phyloP scores from a whole-genome alignment of 352 stramenopile species.

The Pilasporangium apinafurcum region DNA sequence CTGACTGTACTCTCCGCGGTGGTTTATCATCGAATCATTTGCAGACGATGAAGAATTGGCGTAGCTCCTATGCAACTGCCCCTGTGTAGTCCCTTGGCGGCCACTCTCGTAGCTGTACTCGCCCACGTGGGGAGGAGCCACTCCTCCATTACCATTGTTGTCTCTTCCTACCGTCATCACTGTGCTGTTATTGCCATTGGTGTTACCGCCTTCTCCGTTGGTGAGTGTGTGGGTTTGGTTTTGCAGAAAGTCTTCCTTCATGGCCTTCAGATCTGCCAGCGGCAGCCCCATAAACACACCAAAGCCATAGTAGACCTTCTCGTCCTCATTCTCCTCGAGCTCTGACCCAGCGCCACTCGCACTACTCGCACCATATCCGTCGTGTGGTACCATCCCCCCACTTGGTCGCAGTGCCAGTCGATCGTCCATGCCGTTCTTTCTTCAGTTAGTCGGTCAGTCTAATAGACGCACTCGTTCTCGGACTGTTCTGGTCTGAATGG shows the following conservation, averaged over 20 bases:
- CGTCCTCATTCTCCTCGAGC: slow-evolving; percentile 56
- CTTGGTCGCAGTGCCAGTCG: slow-evolving; percentile 5
- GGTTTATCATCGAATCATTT: background rate
- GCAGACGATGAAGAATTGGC: background rate
- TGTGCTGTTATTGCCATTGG: background rate
- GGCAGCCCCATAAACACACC: slow-evolving; percentile 85
- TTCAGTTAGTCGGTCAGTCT: background rate
- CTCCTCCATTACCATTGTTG: slow-evolving; percentile 1
- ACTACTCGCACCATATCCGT: too few species aligned
- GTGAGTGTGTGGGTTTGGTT: slow-evolving; percentile 32
- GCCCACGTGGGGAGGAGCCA: background rate
- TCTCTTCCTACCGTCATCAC: background rate
- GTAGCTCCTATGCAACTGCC: background rate
- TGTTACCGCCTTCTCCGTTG: slow-evolving; percentile 9
- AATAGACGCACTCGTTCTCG: too few species aligned
- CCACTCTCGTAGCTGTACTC: background rate
- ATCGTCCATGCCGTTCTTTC: slow-evolving; percentile 7
- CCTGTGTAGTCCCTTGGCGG: background rate
- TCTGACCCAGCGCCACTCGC: slow-evolving; percentile 17
- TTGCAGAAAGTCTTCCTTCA: slow-evolving; percentile 76
- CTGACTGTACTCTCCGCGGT: slow-evolving; percentile 16
- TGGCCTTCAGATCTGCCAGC: slow-evolving; percentile 76
- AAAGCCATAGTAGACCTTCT: slow-evolving; percentile 88
- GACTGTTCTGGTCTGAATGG: too few species aligned
- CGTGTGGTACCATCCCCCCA: background rate